Conservation (phyloP, 805 yeast genomes). For the Starmerella sirachaensis region DNA sequence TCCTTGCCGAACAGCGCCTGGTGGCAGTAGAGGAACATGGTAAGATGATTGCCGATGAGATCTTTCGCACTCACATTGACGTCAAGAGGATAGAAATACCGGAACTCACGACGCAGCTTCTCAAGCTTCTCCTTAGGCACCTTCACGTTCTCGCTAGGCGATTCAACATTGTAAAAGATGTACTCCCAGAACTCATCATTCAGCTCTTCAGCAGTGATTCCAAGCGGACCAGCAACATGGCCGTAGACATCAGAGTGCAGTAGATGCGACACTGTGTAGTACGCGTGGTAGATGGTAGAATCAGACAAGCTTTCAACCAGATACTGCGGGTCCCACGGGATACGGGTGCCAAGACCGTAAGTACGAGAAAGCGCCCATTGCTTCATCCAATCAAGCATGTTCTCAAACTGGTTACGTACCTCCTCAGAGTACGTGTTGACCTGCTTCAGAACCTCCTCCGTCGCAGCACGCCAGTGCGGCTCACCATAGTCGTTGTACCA, state of each 20-base stretch:
- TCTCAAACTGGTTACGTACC: constrained; percentile 83
- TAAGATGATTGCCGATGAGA: constrained; percentile 91
- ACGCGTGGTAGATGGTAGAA: constrained; percentile 91
- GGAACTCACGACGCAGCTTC: constrained; percentile 81
- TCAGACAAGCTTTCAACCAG: constrained; percentile 91
- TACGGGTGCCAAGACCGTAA: constrained; percentile 85
- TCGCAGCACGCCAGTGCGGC: constrained; percentile 70
- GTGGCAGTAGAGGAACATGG: constrained; percentile 87
- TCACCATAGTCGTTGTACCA: constrained; percentile 98
- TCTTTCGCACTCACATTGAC: constrained; percentile 90
- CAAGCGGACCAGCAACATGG: constrained; percentile 54
- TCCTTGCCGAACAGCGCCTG: constrained; percentile 84
- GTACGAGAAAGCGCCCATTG: constrained; percentile 98
- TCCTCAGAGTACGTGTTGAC: constrained; percentile 76
- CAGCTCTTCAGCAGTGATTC: constrained; percentile 69
- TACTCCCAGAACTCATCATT: constrained; percentile 90
- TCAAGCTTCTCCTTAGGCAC: constrained; percentile 59
- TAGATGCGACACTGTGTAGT: constrained; percentile 78
- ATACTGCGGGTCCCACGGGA: constrained; percentile 94
- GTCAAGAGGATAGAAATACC: constrained; percentile 92
- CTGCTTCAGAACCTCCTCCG: constrained; percentile 59
- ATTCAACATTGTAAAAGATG: constrained; percentile 64
- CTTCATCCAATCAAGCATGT: constrained; percentile 88
- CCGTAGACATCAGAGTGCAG: constrained; percentile 84
- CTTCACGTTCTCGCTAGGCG: constrained; percentile 35